A percentile compares a stretch with the other conserved stretches of the same genome.
Conservation (phyloP, 176 grass and related monocot genomes). For the Aegilops longissima region DNA sequence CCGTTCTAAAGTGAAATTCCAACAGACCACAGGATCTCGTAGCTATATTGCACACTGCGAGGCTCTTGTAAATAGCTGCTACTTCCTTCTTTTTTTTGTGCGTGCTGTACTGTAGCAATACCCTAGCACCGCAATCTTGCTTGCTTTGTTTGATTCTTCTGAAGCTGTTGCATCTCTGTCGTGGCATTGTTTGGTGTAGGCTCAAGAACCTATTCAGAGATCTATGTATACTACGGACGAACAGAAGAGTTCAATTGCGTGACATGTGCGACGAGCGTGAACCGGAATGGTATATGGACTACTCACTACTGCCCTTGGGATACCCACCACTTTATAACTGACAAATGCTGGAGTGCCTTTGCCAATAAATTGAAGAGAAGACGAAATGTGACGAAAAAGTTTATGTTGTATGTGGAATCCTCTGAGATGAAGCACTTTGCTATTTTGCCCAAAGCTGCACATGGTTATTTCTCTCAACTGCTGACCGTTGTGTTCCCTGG, state of each 20-base stretch:
- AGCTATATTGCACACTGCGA: too few relatives aligned
- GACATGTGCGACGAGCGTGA: background rate
- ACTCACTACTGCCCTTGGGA: background rate
- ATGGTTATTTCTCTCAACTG: too few relatives aligned
- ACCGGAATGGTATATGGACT: background rate
- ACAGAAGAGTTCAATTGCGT: background rate
- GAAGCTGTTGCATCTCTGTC: background rate
- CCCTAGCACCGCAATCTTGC: background rate
- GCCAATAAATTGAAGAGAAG: constrained; percentile 11
- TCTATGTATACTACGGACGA: background rate
- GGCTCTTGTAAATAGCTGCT: too few relatives aligned
- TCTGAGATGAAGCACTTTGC: background rate
- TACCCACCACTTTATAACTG: background rate
- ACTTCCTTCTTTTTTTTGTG: too few relatives aligned
- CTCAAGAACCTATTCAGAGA: background rate
- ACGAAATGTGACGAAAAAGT: background rate
- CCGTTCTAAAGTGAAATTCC: too few relatives aligned
- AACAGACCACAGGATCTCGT: too few relatives aligned
- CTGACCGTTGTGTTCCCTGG: too few relatives aligned
- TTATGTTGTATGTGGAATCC: constrained; percentile 16
- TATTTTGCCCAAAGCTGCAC: too few relatives aligned
- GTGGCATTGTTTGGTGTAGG: background rate
- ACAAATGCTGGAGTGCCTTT: background rate
- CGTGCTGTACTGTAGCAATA: background rate
- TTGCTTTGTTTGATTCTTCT: background rate